These are phyloP conservation scores for Asparagopsis taxiformis DNA, from an alignment of 31 red algal genomes.

Conservation along the genomic window DNA sequence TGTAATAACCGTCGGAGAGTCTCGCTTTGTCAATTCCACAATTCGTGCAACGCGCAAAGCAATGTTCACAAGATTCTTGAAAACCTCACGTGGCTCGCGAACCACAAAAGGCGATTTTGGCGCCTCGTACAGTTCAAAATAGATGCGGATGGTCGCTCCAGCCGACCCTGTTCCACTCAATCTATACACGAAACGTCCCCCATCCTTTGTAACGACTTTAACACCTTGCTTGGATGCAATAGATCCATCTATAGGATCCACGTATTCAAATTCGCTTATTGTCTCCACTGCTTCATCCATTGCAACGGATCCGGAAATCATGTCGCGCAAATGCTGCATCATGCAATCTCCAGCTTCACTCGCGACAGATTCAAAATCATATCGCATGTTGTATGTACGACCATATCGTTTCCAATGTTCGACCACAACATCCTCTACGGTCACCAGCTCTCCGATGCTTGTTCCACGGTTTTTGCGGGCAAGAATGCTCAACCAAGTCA, in stretches of 20 bases:
- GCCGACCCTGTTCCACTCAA: conserved; percentile 70
- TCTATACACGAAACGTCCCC: conserved; percentile 42
- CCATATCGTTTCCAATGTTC: conserved; percentile 76
- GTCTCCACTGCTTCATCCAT: background rate
- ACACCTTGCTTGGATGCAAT: conserved; percentile 53
- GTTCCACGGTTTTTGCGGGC: conserved; percentile 62
- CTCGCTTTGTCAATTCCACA: conserved; percentile 54
- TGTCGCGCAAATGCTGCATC: conserved; percentile 26
- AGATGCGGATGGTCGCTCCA: conserved; percentile 83
- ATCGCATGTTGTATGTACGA: conserved; percentile 57
- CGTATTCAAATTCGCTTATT: conserved; percentile 64
- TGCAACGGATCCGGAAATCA: background rate
- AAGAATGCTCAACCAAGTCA: conserved; percentile 78
- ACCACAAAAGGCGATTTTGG: background rate
- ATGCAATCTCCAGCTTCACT: conserved; percentile 24
- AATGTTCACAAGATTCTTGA: conserved; percentile 24
- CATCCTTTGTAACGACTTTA: conserved; percentile 40
- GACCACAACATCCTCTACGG: conserved; percentile 56
- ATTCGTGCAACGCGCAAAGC: conserved; percentile 35
- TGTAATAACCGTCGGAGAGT: conserved; percentile 53
- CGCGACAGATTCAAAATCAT: conserved; percentile 51
- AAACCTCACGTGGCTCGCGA: conserved; percentile 19
- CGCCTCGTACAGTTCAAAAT: conserved; percentile 69
- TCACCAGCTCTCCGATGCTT: conserved; percentile 21
- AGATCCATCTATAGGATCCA: conserved; percentile 67